Conservation (phyloP, 2,329 filamentous ascomycete genomes). For the Stenocarpella maydis region DNA sequence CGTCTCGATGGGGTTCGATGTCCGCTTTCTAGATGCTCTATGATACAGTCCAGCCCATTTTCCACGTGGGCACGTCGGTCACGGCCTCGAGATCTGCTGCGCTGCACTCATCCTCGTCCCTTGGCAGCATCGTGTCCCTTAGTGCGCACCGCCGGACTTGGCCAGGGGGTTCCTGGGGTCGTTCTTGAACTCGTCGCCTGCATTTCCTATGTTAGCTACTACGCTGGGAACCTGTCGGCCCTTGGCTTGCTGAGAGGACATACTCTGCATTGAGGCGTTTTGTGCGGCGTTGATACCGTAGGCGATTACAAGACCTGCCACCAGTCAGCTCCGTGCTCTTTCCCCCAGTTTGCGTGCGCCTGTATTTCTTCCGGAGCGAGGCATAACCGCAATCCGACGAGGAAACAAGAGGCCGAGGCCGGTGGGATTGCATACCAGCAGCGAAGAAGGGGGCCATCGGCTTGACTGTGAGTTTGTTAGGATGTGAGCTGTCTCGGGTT, state of each 20-base stretch:
- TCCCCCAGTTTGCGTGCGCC: slow-evolving; percentile 30
- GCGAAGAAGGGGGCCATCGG: slow-evolving; percentile 93
- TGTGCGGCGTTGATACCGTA: slow-evolving; percentile 91
- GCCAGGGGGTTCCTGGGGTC: slow-evolving; percentile 86
- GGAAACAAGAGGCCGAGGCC: not conserved
- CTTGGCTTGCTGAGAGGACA: slow-evolving; percentile 35
- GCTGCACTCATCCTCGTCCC: not conserved
- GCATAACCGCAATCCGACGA: too few relatives aligned
- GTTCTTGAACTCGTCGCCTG: slow-evolving; percentile 96
- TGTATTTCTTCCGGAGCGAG: not conserved
- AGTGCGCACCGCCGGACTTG: slow-evolving; percentile 56
- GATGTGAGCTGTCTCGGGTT: slow-evolving; percentile 36
- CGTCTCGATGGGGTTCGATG: slow-evolving; percentile 16
- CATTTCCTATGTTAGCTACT: slow-evolving; percentile 36
- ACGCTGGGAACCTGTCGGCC: not conserved
- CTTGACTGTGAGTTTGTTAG: slow-evolving; percentile 68
- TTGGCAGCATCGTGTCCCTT: slow-evolving; percentile 39
- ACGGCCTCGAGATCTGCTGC: slow-evolving; percentile 7
- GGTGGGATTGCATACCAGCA: slow-evolving; percentile 75
- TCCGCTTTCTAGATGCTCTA: slow-evolving; percentile 35
- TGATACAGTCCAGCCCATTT: slow-evolving; percentile 17
- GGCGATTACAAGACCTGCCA: slow-evolving; percentile 79
- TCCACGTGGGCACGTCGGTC: slow-evolving; percentile 7
- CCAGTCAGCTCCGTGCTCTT: slow-evolving; percentile 34
- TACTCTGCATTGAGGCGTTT: slow-evolving; percentile 81